These are phyloP conservation scores for Gossypium australe DNA, from an alignment of 345 rosid genomes.

Conservation along the genomic window DNA sequence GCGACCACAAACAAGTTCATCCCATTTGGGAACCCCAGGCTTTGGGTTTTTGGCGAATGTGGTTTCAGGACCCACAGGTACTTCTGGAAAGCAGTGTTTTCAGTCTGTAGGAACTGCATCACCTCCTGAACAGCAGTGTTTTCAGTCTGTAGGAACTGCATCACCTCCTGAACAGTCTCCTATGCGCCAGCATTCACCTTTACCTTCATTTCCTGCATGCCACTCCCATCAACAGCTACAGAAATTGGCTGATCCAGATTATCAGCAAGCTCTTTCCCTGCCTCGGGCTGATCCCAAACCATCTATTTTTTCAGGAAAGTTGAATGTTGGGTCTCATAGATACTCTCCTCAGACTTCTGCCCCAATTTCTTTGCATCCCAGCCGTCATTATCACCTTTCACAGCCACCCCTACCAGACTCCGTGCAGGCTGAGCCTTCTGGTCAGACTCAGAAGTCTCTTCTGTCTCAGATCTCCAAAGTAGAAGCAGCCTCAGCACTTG, in stretches of 20 bases:
- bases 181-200: conserved; percentile 31
- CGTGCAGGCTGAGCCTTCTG: conserved; percentile 31
- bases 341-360: conserved; percentile 25
- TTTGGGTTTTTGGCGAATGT: conserved; percentile 35
- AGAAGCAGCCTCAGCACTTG: conserved; percentile 28
- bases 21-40: conserved; percentile 35
- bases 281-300: conserved; percentile 48
- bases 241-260: conserved; percentile 32
- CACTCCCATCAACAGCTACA: conserved; percentile 25
- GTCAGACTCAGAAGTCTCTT: conserved; percentile 31
- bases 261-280: conserved; percentile 30
- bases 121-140: conserved; percentile 42
- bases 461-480: conserved; percentile 28
- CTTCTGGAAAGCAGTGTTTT: conserved; percentile 39
- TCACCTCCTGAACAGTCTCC: conserved; percentile 49
- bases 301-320: conserved; percentile 40
- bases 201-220: conserved; percentile 15
- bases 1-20: conserved; percentile 36
- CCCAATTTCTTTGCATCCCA: conserved; percentile 8
- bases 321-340: conserved; percentile 23
- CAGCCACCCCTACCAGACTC: conserved; percentile 8
- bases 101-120: conserved; percentile 34
- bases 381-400: conserved; percentile 18
- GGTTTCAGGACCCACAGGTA: conserved; percentile 40
- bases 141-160: conserved; percentile 32